These are phyloP conservation scores for Tylopilus sp. DNA, from an alignment of 1,284 basidiomycete species.

Conservation along the genomic window DNA sequence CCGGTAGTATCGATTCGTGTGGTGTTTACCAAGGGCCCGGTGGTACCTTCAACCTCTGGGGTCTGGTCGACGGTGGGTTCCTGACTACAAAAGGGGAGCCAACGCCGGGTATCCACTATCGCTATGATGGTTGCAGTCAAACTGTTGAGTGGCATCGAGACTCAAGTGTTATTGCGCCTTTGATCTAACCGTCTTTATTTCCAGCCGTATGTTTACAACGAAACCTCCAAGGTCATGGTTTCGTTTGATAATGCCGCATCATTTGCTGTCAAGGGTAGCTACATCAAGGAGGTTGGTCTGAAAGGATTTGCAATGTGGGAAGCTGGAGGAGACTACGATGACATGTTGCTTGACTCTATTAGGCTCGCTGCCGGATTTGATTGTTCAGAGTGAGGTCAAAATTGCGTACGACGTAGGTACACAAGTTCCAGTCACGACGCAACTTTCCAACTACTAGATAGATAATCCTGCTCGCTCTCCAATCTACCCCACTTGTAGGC, in stretches of 20 bases:
- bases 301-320: slow-evolving; percentile 59
- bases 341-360: slow-evolving; percentile 51
- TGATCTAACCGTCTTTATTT: slow-evolving; percentile 2
- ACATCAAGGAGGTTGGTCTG: slow-evolving; percentile 43
- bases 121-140: slow-evolving; percentile 45
- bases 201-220: slow-evolving; percentile 47
- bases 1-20: slow-evolving; percentile 36
- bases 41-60: slow-evolving; percentile 42
- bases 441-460: neutral
- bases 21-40: slow-evolving; percentile 33
- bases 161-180: neutral
- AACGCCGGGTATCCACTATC: slow-evolving; percentile 38
- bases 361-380: slow-evolving; percentile 37
- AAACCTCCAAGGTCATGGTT: slow-evolving; percentile 36
- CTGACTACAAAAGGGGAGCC: slow-evolving; percentile 37
- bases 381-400: neutral
- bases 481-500: neutral
- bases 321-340: slow-evolving; percentile 48
- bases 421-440: neutral
- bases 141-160: slow-evolving; percentile 36
- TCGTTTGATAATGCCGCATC: slow-evolving; percentile 40
- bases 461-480: neutral
- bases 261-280: slow-evolving; percentile 53
- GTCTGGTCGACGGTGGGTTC: slow-evolving; percentile 40
- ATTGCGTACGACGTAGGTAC: neutral